Evolutionary conservation across 108 stramenopile genomes (phyloP).

Genomic region (Schizochytrium sp.): DNA sequence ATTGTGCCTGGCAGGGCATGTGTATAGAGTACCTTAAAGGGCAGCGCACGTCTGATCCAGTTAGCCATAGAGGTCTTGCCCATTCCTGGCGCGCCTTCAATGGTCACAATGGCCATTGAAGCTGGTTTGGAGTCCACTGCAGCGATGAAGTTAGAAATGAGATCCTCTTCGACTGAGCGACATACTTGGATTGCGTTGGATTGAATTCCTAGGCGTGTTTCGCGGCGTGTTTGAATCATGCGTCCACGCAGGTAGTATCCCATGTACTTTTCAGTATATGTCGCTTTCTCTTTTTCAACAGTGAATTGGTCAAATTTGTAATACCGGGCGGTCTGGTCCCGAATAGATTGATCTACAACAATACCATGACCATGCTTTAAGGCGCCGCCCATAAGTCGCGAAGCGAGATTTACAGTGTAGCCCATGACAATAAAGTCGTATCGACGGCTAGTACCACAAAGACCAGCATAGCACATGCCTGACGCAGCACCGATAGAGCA

Average conservation of each 20-base stretch:
- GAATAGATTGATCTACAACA: not conserved
- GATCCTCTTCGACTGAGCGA: not conserved
- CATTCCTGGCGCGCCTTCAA: not conserved
- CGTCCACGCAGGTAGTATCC: not conserved
- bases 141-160: not conserved
- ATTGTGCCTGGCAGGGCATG: conserved; percentile 8
- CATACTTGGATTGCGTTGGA: not conserved
- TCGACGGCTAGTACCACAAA: not conserved
- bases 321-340: not conserved
- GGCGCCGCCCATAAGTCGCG: conserved; percentile 41
- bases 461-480: conserved; percentile 27
- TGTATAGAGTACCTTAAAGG: not conserved
- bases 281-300: not conserved
- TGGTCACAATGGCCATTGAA: not conserved
- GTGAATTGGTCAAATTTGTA: not conserved
- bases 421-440: conserved; percentile 56
- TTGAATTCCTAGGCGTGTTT: not conserved
- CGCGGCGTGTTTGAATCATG: not conserved
- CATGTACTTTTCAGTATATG: not conserved
- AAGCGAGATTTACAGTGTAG: not conserved
- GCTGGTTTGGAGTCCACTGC: not conserved
- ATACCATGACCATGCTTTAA: not conserved
- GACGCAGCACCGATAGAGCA: conserved; percentile 38
- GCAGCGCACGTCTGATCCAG: not conserved
- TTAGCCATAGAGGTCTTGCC: conserved; percentile 39